A percentile compares a stretch with the other conserved stretches of the same genome.
Evolutionary conservation across 2,329 filamentous ascomycete species (phyloP).

Genomic region (Pseudogymnoascus pannorum): DNA sequence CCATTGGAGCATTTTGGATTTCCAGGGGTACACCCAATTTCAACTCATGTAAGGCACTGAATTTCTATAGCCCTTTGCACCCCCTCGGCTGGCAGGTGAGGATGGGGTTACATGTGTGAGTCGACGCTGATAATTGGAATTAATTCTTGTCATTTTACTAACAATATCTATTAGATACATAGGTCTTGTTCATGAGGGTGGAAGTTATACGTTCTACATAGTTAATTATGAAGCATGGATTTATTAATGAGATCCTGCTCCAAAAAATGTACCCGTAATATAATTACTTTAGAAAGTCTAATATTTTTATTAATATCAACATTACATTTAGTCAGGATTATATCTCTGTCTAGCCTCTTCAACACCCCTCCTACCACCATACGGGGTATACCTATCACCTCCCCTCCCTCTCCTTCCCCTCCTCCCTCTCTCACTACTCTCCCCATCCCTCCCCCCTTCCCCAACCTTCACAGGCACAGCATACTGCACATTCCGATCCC

Average conservation of each 20-base stretch:
- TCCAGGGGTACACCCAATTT: not conserved
- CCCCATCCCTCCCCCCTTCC: not conserved
- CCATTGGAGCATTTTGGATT: not conserved
- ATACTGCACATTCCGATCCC: constrained; percentile 51
- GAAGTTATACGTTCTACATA: no score
- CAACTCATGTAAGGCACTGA: not conserved
- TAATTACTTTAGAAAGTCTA: no score
- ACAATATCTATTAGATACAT: no score
- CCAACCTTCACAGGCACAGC: not conserved
- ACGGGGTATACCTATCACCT: not conserved
- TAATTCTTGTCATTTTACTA: no score
- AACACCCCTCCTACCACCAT: not conserved
- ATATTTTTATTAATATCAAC: no score
- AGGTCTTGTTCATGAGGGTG: no score
- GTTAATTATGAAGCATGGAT: no score
- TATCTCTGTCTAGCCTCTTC: not conserved
- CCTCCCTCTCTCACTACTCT: not conserved
- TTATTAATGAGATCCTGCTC: no score
- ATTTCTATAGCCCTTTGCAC: not conserved
- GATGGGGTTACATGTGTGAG: not conserved
- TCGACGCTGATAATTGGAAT: not conserved
- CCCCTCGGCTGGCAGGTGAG: no score
- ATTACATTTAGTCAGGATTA: not conserved
- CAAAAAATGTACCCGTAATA: no score
- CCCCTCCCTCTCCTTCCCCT: not conserved